A percentile compares a stretch with the other conserved stretches of the same genome.
These are phyloP conservation scores for Suillus subaureus DNA, from an alignment of 768 basidiomycete species.

Conservation along the genomic window DNA sequence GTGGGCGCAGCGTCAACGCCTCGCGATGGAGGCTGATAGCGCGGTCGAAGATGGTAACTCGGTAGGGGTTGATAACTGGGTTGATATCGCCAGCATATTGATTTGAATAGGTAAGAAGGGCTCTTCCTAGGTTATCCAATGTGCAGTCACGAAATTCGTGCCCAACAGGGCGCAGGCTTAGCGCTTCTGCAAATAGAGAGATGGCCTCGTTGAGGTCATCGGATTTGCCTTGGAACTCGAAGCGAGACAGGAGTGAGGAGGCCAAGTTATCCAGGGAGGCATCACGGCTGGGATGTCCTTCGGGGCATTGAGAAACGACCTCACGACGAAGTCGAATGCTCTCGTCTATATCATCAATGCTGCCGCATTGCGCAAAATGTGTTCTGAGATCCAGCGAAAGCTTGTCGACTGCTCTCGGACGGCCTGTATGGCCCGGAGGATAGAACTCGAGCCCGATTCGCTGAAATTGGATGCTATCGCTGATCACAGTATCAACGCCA, in stretches of 20 bases:
- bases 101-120: background rate
- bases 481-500: background rate
- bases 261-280: background rate
- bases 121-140: background rate
- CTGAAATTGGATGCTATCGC: background rate
- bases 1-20: background rate
- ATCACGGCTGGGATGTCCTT: fast-evolving
- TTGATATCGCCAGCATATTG: no score
- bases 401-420: background rate
- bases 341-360: background rate
- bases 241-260: background rate
- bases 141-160: fast-evolving
- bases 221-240: background rate
- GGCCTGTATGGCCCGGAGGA: background rate
- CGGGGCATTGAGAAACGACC: background rate
- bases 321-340: background rate
- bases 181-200: background rate
- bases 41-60: no score
- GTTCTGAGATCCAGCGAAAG: fast-evolving
- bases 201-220: background rate
- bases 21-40: background rate
- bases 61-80: no score
- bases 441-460: background rate
- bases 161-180: background rate
- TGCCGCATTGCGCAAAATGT: background rate